phyloP scores from a whole-genome alignment of 345 rosid genomes.

The Garcia nutans region DNA sequence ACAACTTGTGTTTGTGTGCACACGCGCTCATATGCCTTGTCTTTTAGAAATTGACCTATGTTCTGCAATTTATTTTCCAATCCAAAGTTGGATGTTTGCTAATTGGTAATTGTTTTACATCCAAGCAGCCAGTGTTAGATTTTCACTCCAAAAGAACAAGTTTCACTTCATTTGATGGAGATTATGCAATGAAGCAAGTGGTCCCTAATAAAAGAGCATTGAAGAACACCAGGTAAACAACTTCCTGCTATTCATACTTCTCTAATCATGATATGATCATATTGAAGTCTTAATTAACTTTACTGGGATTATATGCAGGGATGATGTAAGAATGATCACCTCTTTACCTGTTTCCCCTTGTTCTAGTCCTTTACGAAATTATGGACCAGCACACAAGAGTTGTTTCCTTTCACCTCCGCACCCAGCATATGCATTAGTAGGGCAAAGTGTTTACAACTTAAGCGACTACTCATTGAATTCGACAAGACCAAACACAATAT shows the following conservation, averaged over 20 bases:
- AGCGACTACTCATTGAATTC: conserved; percentile 55
- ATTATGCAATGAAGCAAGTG: conserved; percentile 43
- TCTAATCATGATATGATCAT: not conserved
- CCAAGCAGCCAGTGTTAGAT: conserved; percentile 69
- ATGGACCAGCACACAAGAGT: conserved; percentile 59
- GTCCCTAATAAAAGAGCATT: conserved; percentile 36
- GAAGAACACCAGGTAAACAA: conserved; percentile 58
- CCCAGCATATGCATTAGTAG: conserved; percentile 45
- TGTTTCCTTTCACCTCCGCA: conserved; percentile 83
- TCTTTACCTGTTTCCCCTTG: conserved; percentile 90
- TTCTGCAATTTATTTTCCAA: not conserved
- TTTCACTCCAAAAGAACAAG: conserved; percentile 51
- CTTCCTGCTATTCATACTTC: not conserved
- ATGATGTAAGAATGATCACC: conserved; percentile 59
- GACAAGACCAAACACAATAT: conserved; percentile 36
- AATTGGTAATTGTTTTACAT: conserved; percentile 10
- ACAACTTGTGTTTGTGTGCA: not conserved
- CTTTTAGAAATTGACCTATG: not conserved
- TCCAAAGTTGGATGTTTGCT: conserved; percentile 11
- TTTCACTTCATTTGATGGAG: conserved; percentile 40
- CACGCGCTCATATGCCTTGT: not conserved
- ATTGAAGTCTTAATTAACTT: conserved; percentile 7
- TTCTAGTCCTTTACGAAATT: conserved; percentile 80
- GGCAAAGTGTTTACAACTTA: conserved; percentile 52
- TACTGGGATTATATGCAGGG: conserved; percentile 43